phyloP scores from a whole-genome alignment of 345 rosid species.

The Combretum micranthum region DNA sequence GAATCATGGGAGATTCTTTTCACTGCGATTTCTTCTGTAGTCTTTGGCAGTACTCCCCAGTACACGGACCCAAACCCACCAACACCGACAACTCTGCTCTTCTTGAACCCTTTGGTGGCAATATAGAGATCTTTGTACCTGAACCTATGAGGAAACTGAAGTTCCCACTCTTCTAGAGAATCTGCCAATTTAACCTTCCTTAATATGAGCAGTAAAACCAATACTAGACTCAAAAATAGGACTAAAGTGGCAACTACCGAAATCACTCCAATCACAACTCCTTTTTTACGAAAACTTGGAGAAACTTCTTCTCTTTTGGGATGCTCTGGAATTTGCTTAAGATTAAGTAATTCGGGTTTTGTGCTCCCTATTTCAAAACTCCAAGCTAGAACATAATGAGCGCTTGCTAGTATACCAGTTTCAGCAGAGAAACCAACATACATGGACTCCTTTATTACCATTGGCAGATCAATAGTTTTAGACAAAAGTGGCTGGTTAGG shows the following conservation, averaged over 20 bases:
- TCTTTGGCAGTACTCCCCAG: constrained; percentile 39
- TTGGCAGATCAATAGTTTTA: constrained; percentile 3
- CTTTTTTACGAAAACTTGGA: constrained; percentile 5
- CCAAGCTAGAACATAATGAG: constrained; percentile 83
- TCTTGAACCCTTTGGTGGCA: constrained; percentile 58
- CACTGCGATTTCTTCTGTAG: constrained; percentile 43
- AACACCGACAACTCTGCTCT: constrained; percentile 45
- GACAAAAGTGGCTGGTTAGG: constrained; percentile 39
- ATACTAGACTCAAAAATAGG: constrained; percentile 18
- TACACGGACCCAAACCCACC: constrained; percentile 82
- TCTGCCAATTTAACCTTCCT: constrained; percentile 13
- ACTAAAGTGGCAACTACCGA: too few relatives aligned
- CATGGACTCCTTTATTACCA: constrained; percentile 20
- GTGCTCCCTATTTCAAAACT: constrained; percentile 43
- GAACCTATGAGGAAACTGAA: constrained; percentile 67
- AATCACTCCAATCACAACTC: constrained; percentile 28
- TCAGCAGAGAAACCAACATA: constrained; percentile 76
- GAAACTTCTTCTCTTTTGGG: too few relatives aligned
- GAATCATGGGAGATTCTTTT: too few relatives aligned
- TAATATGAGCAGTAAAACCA: constrained; percentile 10
- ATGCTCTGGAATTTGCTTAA: constrained; percentile 27
- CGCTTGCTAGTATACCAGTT: constrained; percentile 42
- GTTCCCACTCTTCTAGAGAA: constrained; percentile 60
- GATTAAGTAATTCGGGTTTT: constrained; percentile 31
- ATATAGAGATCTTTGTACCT: constrained; percentile 39